Percentiles rank a stretch among this genome's conserved stretches.
Evolutionary conservation across 1,284 basidiomycete genomes (phyloP).

Genomic region (Peniophora sp.): DNA sequence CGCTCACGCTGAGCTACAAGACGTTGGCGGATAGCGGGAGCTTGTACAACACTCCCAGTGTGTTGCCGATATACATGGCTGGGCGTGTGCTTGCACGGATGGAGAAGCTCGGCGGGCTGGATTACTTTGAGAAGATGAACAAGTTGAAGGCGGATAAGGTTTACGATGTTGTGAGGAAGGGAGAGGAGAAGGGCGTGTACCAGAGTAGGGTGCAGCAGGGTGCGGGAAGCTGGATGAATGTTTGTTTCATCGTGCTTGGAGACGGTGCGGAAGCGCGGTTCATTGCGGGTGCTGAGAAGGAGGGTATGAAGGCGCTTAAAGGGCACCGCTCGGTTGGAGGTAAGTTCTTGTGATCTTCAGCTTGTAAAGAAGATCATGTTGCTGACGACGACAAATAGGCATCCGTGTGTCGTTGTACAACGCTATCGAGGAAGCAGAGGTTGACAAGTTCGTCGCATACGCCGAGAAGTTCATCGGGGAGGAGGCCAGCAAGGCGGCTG

Average conservation of each 20-base stretch:
- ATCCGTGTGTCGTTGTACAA: slow-evolving; percentile 94
- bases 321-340: slow-evolving; percentile 52
- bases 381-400: slow-evolving; percentile 34
- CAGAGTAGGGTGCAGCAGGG: slow-evolving; percentile 62
- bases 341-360: slow-evolving; percentile 11
- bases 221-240: slow-evolving; percentile 89
- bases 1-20: slow-evolving; percentile 82
- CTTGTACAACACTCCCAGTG: slow-evolving; percentile 94
- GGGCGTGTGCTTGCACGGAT: slow-evolving; percentile 81
- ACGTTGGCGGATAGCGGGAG: slow-evolving; percentile 73
- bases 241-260: slow-evolving; percentile 73
- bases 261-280: slow-evolving; percentile 68
- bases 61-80: slow-evolving; percentile 88
- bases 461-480: slow-evolving; percentile 44
- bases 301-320: slow-evolving; percentile 80
- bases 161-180: slow-evolving; percentile 66
- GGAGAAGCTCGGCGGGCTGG: slow-evolving; percentile 61
- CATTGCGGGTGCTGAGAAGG: slow-evolving; percentile 69
- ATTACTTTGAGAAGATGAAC: slow-evolving; percentile 64
- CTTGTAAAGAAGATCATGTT: slow-evolving; percentile 15
- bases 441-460: slow-evolving; percentile 53
- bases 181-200: slow-evolving; percentile 63
- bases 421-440: slow-evolving; percentile 80
- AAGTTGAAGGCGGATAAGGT: slow-evolving; percentile 67
- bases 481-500: slow-evolving; percentile 4